Percentiles rank a stretch among this genome's conserved stretches.
phyloP scores from a whole-genome alignment of 1,284 basidiomycete species.

The Singerocomus rubriflavus region DNA sequence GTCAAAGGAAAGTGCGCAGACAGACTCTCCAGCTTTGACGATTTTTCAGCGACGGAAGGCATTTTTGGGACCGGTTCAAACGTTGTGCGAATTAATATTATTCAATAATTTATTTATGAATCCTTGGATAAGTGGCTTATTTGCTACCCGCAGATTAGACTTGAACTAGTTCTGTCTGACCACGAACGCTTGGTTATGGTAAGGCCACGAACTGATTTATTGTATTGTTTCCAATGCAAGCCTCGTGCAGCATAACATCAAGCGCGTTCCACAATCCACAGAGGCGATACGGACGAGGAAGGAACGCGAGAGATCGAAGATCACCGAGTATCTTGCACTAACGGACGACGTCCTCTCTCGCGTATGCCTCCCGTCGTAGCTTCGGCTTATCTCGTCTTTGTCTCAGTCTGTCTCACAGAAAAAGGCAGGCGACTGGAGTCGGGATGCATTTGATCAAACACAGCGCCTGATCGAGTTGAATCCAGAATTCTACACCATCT shows the following conservation, averaged over 20 bases:
- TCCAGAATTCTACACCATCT: constrained; percentile 90
- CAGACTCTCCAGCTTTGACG: constrained; percentile 49
- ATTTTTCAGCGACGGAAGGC: constrained; percentile 50
- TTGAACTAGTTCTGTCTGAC: neutral
- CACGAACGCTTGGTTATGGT: constrained; percentile 18
- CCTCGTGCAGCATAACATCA: constrained; percentile 68
- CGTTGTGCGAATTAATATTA: neutral
- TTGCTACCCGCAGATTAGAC: neutral
- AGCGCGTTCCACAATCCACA: constrained; percentile 59
- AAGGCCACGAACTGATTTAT: constrained; percentile 11
- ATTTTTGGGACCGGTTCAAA: constrained; percentile 35
- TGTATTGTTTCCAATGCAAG: constrained; percentile 2
- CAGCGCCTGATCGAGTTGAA: constrained; percentile 77
- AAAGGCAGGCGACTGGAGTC: constrained; percentile 59
- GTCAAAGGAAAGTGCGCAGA: constrained; percentile 76
- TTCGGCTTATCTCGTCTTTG: neutral
- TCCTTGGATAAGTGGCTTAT: constrained; percentile 10
- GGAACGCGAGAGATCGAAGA: constrained; percentile 68
- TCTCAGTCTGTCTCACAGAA: constrained; percentile 47
- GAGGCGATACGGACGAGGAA: constrained; percentile 67
- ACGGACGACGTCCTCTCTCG: constrained; percentile 61
- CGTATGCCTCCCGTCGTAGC: constrained; percentile 41
- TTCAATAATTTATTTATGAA: constrained; percentile 4
- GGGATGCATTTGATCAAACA: constrained; percentile 69
- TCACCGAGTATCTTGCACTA: constrained; percentile 72